Evolutionary conservation across 2,329 filamentous ascomycete species (phyloP), one percentile per base, ranked within the genome.

Genomic region (Fusarium pilosicola): DNA sequence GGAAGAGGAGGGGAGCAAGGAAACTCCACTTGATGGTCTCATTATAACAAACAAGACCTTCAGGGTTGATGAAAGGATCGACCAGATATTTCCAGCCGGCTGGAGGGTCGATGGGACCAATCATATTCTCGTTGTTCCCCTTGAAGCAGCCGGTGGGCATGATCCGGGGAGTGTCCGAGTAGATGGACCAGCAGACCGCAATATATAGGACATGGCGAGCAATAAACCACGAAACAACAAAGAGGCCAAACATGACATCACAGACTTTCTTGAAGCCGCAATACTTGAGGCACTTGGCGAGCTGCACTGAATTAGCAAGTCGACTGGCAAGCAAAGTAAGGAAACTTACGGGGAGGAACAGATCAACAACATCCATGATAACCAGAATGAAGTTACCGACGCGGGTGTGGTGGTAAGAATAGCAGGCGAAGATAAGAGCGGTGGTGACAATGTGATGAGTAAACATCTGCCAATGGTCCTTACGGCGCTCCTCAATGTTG

Each of bases 381-480:
- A 94, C 92, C 57, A 99, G 86, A 69, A 98, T 94, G 54, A 97
- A 88, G 79, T 95, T 96, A 62, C 94, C 96, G 34, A 97, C 94
- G 52, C 93, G 92, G 64, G 93, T 97, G 80, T 94, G 91, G 79
- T 96, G 92, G 81, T 97, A 97, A 74, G 91, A 89, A 81, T 98
- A 98, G 74, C 93, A 96, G 38, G 91, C 88, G 65, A 91, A 91
- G 73, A 99, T 91, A 49, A 99, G 90, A 10, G 87, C 86, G 78
- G 92, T 94, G 26, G 96, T 99, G 80, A 98, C 91, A 80, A 98
- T 89, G 84, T 99, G 96, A 82, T 98, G 96, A 24, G 91, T 92
- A 76, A 98, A 91, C 96, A 98, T 98, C 83, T 98, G 96, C 85
- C 91, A 93, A 83, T 98, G 93, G 78, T 99, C 96, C 85, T 98